These are phyloP conservation scores for Fusarium sp. DNA, from an alignment of 2,329 filamentous ascomycete genomes.

Conservation along the genomic window DNA sequence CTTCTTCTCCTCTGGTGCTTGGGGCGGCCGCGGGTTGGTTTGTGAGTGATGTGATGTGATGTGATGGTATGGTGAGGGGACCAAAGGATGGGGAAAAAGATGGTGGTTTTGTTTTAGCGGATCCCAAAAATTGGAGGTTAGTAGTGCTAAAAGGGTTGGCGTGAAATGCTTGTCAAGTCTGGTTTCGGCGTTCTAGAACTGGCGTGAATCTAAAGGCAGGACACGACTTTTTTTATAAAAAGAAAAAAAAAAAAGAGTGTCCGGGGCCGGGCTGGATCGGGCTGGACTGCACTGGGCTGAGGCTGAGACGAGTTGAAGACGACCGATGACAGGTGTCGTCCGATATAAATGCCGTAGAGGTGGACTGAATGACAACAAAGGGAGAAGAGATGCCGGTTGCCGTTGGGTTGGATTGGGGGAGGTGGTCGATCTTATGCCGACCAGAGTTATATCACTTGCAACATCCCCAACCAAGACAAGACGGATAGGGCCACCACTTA, in stretches of 20 bases:
- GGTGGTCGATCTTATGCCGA: neutral
- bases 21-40: constrained; percentile 1
- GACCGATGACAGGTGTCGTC: constrained; percentile 5
- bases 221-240: constrained; percentile 19
- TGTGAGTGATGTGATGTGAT: neutral
- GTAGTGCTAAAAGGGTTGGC: constrained; percentile 30
- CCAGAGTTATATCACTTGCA: constrained; percentile 18
- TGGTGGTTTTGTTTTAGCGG: constrained; percentile 22
- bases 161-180: constrained; percentile 29
- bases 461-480: constrained; percentile 6
- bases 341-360: neutral
- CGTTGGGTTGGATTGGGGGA: neutral
- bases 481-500: constrained; percentile 19
- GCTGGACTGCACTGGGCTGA: constrained; percentile 22
- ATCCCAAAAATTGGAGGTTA: constrained; percentile 15
- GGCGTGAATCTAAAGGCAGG: constrained; percentile 29
- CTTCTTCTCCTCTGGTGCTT: constrained; percentile 11
- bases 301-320: constrained; percentile 26
- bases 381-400: neutral
- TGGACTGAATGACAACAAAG: neutral
- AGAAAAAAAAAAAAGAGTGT: constrained; percentile 10
- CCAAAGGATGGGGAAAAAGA: constrained; percentile 6
- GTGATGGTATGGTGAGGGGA: neutral
- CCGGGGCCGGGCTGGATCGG: constrained; percentile 37
- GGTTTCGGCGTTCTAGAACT: constrained; percentile 40